Base-by-base conservation (phyloP, 2,329 filamentous ascomycete species). In the Diaporthe eres region DNA sequence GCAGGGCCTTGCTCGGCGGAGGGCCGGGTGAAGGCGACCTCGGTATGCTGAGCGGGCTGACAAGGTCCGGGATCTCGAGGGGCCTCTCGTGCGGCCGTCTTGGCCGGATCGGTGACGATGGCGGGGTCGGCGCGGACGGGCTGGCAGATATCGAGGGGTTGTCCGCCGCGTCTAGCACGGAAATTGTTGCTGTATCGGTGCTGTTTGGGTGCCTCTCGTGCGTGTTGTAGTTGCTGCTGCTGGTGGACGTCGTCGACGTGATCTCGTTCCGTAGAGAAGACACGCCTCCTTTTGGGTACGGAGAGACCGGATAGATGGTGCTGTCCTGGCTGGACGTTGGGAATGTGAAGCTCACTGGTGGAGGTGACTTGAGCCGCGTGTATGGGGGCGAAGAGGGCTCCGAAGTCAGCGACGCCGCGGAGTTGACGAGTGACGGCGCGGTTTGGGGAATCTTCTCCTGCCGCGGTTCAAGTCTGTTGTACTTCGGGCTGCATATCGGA, bases 401-500 rank as follows among this genome's bases (percentile, higher is more conserved):
- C 13, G 58, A n/a, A 22, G 25, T 68, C 8, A 53, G 78, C 9
- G 74, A 68, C n/a, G 34, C 47, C 44, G 71, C 37, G 12, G 55
- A 53, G 42, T 28, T 42, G 37, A 65, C 51, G 19, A 51, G 25
- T 9, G 74, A 61, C 22, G 70, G 39, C 55, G 53, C 47, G 3
- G 42, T 22, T 47, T 75, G 78, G n/a, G 74, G 73, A 9, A 77
- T 78, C 65, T 77, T 79, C 65, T 85, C 81, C 19, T 82, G 79
- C n/a, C 82, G 81, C 15, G 85, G 83, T 4, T 83, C 78, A 17
- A 84, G 78, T 51, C 83, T 86, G 78, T 78, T 84, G 7, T 82
- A 82, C 1, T 82, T 84, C 0, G 85, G 83, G 0, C 83, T 79
- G 77, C 82, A 84, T 34, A 86, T 81, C 1, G 86, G 84, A 6